Evolutionary conservation across 768 basidiomycete genomes (phyloP), one percentile per base, ranked within the genome.

Genomic region (Boletus vinaceobasis): DNA sequence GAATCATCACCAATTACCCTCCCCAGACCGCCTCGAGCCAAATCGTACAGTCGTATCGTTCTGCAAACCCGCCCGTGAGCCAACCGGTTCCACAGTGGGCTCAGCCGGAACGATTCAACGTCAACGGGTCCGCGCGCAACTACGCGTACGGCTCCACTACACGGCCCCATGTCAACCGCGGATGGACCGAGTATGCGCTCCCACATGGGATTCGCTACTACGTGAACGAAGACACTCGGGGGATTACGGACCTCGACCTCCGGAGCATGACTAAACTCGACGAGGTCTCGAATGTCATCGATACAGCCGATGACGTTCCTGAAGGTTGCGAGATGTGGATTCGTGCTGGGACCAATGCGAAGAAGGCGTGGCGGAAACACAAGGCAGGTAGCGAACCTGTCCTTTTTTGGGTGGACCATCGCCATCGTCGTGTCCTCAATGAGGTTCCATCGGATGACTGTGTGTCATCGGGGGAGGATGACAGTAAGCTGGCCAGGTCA

Each of bases 141-240:
- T 60, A 67, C 19, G 26, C 58, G 11, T 70, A 70, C 36, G 69
- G 69, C 13, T 60, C 69, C 13, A 59, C 69, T 3, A 50, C 60
- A 0, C 58, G 59, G 0, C 69, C 65, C 0, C 63, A 68, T 33
- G 44, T 53, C 29, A 37, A 15, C 17, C 78, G 85, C 19, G 90
- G 90, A 4, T 92, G 90, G 90, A 75, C 81, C 45, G 87, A 86
- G 63, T 83, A 88, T 65, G 75, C 79, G 21, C 80, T 93, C n/a
- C 90, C 90, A 1, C 87, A 90, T 60, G 82, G 81, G 10, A 72
- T 79, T 5, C 73, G 80, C 35, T 93, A 93, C 71, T 93, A 84
- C 62, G 78, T 81, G 42, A 87, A 90, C 63, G 79, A 81, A 4
- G 80, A 77, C 13, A 69, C 78, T 36, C 81, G 78, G 40, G 75